Percentiles rank a stretch among this genome's conserved stretches.
Evolutionary conservation across 2,329 filamentous ascomycete genomes (phyloP).

Genomic region (Conoideocrella luteorostrata): DNA sequence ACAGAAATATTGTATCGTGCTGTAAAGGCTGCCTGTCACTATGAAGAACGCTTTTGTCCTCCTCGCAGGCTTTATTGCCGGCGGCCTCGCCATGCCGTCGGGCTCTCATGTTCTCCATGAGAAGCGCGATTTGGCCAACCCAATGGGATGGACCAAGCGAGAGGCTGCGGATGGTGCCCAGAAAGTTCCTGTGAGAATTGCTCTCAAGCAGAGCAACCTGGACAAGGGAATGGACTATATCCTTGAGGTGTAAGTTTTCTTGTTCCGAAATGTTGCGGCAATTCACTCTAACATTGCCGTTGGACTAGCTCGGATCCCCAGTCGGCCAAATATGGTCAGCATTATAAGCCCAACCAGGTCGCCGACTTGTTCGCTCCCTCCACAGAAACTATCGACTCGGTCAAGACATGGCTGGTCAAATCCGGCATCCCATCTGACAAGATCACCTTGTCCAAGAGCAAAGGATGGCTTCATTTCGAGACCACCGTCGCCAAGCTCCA

Average conservation of each 20-base stretch:
- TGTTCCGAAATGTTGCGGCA: too few species aligned
- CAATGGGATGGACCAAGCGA: conserved; percentile 19
- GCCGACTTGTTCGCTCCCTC: conserved; percentile 35
- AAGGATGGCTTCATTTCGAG: conserved; percentile 49
- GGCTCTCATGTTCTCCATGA: conserved; percentile 26
- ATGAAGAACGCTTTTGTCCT: conserved; percentile 16
- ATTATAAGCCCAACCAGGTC: conserved; percentile 38
- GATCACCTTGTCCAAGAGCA: conserved; percentile 42
- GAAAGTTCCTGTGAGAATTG: conserved; percentile 34
- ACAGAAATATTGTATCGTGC: too few species aligned
- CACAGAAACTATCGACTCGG: conserved; percentile 39
- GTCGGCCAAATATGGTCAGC: conserved; percentile 39
- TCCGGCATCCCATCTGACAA: conserved; percentile 43
- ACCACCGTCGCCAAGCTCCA: conserved; percentile 48
- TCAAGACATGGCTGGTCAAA: conserved; percentile 46
- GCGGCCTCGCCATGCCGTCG: conserved; percentile 12
- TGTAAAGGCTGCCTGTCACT: not conserved
- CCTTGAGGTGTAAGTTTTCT: conserved; percentile 30
- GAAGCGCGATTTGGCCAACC: conserved; percentile 14
- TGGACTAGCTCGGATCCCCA: conserved; percentile 32
- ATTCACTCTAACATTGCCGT: too few species aligned
- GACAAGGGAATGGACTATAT: conserved; percentile 37
- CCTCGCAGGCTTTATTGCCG: conserved; percentile 14
- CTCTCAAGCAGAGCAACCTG: conserved; percentile 39
- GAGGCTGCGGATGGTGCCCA: conserved; percentile 12